phyloP scores from a whole-genome alignment of 2,329 filamentous ascomycete species.

The Fusarium sp. region DNA sequence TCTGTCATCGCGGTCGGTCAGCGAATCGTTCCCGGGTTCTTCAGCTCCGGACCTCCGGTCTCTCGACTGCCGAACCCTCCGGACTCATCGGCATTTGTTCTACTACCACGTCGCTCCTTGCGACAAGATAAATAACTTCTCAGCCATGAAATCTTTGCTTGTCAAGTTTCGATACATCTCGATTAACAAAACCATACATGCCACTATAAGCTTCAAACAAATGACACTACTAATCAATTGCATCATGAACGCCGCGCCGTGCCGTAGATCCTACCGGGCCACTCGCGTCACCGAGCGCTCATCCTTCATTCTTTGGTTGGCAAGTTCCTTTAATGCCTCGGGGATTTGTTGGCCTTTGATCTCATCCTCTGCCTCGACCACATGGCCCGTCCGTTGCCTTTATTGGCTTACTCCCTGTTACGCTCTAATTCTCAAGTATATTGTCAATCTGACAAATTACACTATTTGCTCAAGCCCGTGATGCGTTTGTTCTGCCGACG shows the following conservation, averaged over 20 bases:
- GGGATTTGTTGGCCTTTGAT: slow-evolving; percentile 16
- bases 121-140: background rate
- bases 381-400: slow-evolving; percentile 38
- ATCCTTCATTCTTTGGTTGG: slow-evolving; percentile 20
- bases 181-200: slow-evolving; percentile 4
- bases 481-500: background rate
- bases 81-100: slow-evolving; percentile 8
- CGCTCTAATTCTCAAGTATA: slow-evolving; percentile 3
- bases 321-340: background rate
- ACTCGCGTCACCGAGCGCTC: slow-evolving; percentile 23
- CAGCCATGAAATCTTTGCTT: background rate
- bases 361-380: slow-evolving; percentile 44
- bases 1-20: slow-evolving; percentile 17
- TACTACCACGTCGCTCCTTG: background rate
- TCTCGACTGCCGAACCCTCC: slow-evolving; percentile 28
- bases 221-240: slow-evolving; percentile 1
- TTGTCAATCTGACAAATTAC: slow-evolving; percentile 2
- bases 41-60: slow-evolving; percentile 35
- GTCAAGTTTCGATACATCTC: slow-evolving; percentile 2
- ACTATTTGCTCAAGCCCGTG: background rate
- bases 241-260: slow-evolving; percentile 19
- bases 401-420: slow-evolving; percentile 38
- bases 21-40: slow-evolving; percentile 15
- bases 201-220: background rate
- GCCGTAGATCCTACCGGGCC: slow-evolving; percentile 21